A percentile compares a stretch with the other conserved stretches of the same genome.
These are phyloP conservation scores for Chaetomiaceae sp. DNA, from an alignment of 2,329 filamentous ascomycete genomes.

Conservation along the genomic window DNA sequence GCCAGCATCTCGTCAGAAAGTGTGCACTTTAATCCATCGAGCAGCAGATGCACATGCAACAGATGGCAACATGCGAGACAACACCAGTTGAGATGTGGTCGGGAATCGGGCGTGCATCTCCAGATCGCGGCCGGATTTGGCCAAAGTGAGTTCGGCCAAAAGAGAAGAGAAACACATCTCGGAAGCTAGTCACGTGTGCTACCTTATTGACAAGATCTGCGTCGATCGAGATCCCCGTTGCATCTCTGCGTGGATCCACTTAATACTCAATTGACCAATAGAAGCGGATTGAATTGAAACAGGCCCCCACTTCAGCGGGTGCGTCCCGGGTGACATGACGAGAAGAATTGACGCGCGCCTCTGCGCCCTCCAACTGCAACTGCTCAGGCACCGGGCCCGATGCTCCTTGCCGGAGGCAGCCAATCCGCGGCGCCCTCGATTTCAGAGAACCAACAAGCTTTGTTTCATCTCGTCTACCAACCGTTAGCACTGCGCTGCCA, in stretches of 20 bases:
- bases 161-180: too few species aligned
- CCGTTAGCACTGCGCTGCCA: constrained; percentile 4
- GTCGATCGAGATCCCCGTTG: background rate
- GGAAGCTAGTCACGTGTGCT: too few species aligned
- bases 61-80: too few species aligned
- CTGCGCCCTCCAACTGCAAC: background rate
- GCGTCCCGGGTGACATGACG: background rate
- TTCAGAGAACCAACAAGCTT: constrained; percentile 7
- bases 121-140: too few species aligned
- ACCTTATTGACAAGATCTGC: too few species aligned
- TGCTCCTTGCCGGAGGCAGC: background rate
- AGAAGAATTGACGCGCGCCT: constrained; percentile 27
- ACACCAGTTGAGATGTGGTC: too few species aligned
- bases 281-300: background rate
- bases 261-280: constrained; percentile 7
- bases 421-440: constrained; percentile 18
- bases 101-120: too few species aligned
- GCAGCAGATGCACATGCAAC: too few species aligned
- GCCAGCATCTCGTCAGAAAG: too few species aligned
- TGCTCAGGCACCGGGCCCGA: background rate
- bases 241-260: background rate
- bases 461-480: constrained; percentile 23
- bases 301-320: background rate
- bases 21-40: too few species aligned
- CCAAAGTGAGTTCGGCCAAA: too few species aligned